Evolutionary conservation across 2,329 filamentous ascomycete genomes (phyloP), one percentile per base, ranked within the genome.

Genomic region (Onygena corvina): DNA sequence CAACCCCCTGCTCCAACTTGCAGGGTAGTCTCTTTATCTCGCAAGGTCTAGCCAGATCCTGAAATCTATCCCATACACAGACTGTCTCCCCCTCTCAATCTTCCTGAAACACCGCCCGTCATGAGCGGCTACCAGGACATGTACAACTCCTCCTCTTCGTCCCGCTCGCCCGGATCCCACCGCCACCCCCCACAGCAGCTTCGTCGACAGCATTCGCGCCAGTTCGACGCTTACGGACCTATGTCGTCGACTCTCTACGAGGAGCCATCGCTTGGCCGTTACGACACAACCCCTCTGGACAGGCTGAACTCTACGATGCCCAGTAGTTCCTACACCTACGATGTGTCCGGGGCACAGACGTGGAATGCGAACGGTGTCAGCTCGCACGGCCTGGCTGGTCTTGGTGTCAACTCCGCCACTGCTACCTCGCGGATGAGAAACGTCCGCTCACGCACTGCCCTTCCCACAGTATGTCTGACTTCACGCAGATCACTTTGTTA

Each of bases 311-410:
- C 76, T 58, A 77, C 72, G 61, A 73, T 74, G 59, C 73, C 74
- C 54, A 72, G 71, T 50, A 78, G 74, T 50, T 71, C 71, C 47
- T 83, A 86, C 55, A 76, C 74, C 51, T 84, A 89, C 58, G 86
- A 88, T 60, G 79, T 80, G 62, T 70, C 72, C 51, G 68, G 70
- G n/a, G 74, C 76, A n/a, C 83, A 87, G 61, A 81, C 83, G 16
- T 94, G 88, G 88, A 86, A 81, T 64, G 81, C 86, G 47, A 78
- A 76, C 60, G 82, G 79, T 42, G 85, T 87, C 55, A 79, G 80
- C 49, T 76, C 77, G 58, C 77, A 75, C 59, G 69, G 78, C 54
- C 74, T 89, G 57, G 81, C 80, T 72, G 77, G 58, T 67, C 76
- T 62, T 70, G 81, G 59, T 63, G 80, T 64, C 11, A 76, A 54